A percentile compares a stretch with the other conserved stretches of the same genome.
These are phyloP conservation scores for Stachybotrys elegans DNA, from an alignment of 2,329 filamentous ascomycete genomes.

Conservation along the genomic window DNA sequence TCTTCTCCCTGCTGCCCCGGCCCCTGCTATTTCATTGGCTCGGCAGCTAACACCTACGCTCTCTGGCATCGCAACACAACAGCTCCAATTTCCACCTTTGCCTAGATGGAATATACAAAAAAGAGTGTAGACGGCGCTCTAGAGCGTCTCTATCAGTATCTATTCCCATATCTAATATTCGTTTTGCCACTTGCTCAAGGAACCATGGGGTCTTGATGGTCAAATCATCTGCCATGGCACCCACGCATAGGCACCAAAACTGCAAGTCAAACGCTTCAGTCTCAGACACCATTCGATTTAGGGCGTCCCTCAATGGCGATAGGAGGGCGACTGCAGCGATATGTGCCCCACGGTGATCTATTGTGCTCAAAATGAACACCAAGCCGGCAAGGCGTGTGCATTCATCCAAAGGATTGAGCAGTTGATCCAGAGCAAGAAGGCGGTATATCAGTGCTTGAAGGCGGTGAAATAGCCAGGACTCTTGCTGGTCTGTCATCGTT, in stretches of 20 bases:
- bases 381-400: constrained; percentile 1
- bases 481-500: neutral
- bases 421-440: neutral
- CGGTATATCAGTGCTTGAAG: constrained; percentile 4
- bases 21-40: too few relatives aligned
- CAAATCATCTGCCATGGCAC: neutral
- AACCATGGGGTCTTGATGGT: too few relatives aligned
- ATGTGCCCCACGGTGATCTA: constrained; percentile 4
- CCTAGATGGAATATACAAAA: too few relatives aligned
- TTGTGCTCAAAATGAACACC: constrained; percentile 3
- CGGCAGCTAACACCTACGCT: too few relatives aligned
- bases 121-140: too few relatives aligned
- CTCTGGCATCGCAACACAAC: too few relatives aligned
- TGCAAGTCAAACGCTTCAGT: neutral
- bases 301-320: neutral
- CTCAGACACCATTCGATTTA: neutral
- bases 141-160: too few relatives aligned
- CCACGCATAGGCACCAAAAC: constrained; percentile 1
- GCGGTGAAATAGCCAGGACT: constrained; percentile 4
- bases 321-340: neutral
- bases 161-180: too few relatives aligned
- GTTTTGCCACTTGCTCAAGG: too few relatives aligned
- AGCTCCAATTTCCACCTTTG: too few relatives aligned
- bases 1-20: too few relatives aligned
- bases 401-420: neutral